phyloP scores from a whole-genome alignment of 768 basidiomycete genomes.

The Suillus subaureus region DNA sequence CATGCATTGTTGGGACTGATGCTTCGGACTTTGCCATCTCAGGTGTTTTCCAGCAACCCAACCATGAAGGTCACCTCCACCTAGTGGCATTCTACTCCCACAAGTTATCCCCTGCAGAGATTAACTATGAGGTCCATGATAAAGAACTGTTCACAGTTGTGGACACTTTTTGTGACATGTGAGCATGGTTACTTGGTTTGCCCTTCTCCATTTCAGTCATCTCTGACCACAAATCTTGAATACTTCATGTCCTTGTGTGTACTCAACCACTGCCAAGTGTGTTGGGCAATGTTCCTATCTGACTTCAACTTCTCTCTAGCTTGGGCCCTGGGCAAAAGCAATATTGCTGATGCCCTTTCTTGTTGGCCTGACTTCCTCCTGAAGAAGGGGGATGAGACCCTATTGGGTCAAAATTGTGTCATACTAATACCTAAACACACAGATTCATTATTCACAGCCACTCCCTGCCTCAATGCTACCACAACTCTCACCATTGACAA shows the following conservation, averaged over 20 bases:
- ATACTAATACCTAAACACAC: background rate
- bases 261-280: background rate
- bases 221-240: slow-evolving; percentile 22
- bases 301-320: background rate
- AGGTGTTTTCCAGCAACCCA: too few relatives aligned
- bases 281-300: background rate
- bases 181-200: slow-evolving; percentile 27
- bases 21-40: too few relatives aligned
- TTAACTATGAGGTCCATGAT: slow-evolving; percentile 46
- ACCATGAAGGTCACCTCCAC: too few relatives aligned
- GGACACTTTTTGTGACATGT: slow-evolving; percentile 29
- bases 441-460: background rate
- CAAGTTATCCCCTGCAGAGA: slow-evolving; percentile 13
- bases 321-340: slow-evolving; percentile 31
- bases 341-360: slow-evolving; percentile 36
- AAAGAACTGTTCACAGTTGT: slow-evolving; percentile 48
- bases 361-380: slow-evolving; percentile 29
- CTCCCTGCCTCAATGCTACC: slow-evolving; percentile 16
- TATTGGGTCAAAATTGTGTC: background rate
- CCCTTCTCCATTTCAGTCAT: slow-evolving; percentile 17
- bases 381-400: background rate
- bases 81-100: too few relatives aligned
- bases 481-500: slow-evolving; percentile 24
- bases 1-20: too few relatives aligned
- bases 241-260: background rate